Base-by-base conservation (phyloP, 129 eudicot genomes). In the Lactuca sativa region DNA sequence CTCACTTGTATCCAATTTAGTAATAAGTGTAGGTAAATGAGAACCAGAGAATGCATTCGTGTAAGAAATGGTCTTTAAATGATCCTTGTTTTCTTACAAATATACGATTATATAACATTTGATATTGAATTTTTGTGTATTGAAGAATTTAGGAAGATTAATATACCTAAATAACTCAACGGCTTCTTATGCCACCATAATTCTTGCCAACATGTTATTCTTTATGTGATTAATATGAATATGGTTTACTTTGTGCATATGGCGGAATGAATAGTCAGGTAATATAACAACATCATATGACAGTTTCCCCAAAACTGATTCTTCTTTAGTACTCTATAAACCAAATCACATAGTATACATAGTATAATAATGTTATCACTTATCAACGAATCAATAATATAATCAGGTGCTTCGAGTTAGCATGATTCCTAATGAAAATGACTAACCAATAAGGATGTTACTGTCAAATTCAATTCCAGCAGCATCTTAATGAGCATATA, bases 151-250 rank as follows among this genome's bases (percentile, higher is more conserved):
- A 17, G 41, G 12, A 59, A 13, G 1, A 43, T 34, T 16, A 25
- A 7, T 66, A 31, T 81, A 90, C 97, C 93, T 84, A 54, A 55
- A 80, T 34, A 69, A 67, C 82, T 81, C 86, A 41, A 84, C 65
- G 48, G 96, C 93, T 79, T 88, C 88, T 38, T 88, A 76, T 11
- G 90, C 69, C 65, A 82, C 89, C 74, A 84, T 74, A 76, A 91
- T 71, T 84, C 90, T 88, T 18, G 87, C 74, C 13, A 88, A 52
- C 18, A 80, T 43, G 31, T 86, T 74, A 47, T 74, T 69, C 68
- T 82, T 84, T 41, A 79, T 58, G 62, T 79, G 88, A 67, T 66
- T 83, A 38, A 56, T 52, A 17, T 80, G 77, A 36, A 82, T 79
- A 67, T 80, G 83, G 62, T 54, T 64, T 71, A 81, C 7, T 69